Base-by-base conservation (phyloP, 1,284 basidiomycete genomes). In the Gastroboletus turbinatus region DNA sequence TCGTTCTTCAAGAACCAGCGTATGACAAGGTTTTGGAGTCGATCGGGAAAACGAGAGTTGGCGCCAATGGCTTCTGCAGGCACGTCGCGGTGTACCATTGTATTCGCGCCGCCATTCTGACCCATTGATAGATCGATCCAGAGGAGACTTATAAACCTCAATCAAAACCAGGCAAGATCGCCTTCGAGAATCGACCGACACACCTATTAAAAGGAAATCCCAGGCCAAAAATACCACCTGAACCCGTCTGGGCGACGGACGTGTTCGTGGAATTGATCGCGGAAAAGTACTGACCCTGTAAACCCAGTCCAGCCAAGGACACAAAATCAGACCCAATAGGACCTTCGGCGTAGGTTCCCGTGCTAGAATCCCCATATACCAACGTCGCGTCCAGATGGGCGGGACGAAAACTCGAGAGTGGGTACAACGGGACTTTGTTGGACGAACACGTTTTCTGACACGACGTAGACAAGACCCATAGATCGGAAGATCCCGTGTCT, bases 401-500 rank as follows among this genome's bases (percentile, higher is more conserved):
- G n/a, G 73, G 68, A 30, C 72, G 63, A 59, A 82, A 76, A 16
- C 62, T 70, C 5, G 73, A 50, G 46, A 73, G 72, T 1, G 76
- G 73, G 56, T 81, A 81, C 32, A 77, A 60, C 11, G 73, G 60
- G 10, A 73, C 60, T 4, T 63, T 63, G 29, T 58, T 60, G 4
- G 65, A 48, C 52, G 73, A 75, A 36, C 67, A 72, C 0, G 50
- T 21, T 27, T 57, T 60, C 13, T 62, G 70, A 64, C 81, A 84
- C 2, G 70, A 66, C 29, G 79, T 74, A 0, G 82, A 81, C 27
- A 79, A 61, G n/a, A 82, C 76, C 83, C 83, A 85, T 9, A 83
- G 59, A 60, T 84, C 82, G 6, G 82, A 79, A 4, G 82, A 84
- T 35, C 82, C 82, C 8, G 82, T 83, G 55, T 84, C 82, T 81